Evolutionary conservation across 1,139 yeast species (phyloP).

Genomic region (Hansenula sp.): DNA sequence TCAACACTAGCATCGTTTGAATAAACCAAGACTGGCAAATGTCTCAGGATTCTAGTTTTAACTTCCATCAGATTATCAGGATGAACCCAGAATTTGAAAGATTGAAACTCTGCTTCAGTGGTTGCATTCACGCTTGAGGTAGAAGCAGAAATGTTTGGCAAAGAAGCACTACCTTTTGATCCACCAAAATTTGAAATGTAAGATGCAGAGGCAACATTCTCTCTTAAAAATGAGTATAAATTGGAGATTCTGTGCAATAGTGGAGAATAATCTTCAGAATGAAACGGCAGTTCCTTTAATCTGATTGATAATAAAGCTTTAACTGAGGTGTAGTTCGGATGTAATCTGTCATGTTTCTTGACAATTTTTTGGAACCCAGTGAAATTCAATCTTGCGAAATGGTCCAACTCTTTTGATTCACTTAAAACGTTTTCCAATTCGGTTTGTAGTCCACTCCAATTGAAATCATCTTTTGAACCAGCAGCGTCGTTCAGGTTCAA

Average conservation of each 20-base stretch:
- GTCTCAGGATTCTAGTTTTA: conserved; percentile 88
- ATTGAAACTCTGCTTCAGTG: conserved; percentile 56
- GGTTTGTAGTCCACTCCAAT: conserved; percentile 53
- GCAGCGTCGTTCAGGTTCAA: conserved; percentile 17
- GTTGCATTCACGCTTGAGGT: conserved; percentile 18
- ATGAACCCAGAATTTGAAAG: conserved; percentile 93
- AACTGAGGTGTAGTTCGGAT: conserved; percentile 73
- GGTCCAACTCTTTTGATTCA: conserved; percentile 82
- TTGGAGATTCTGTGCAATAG: conserved; percentile 78
- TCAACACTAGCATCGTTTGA: conserved; percentile 36
- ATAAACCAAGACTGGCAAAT: conserved; percentile 86
- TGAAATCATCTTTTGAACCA: conserved; percentile 34
- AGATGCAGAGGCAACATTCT: conserved; percentile 40
- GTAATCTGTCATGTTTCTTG: conserved; percentile 92
- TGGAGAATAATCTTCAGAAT: conserved; percentile 93
- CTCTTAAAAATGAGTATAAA: conserved; percentile 77
- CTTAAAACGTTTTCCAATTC: conserved; percentile 71
- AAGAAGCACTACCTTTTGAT: conserved; percentile 20
- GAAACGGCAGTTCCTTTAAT: conserved; percentile 83
- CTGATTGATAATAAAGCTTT: conserved; percentile 86
- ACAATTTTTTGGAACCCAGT: conserved; percentile 94
- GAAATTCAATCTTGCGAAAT: conserved; percentile 84
- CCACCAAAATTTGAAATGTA: conserved; percentile 16
- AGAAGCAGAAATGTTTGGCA: conserved; percentile 23
- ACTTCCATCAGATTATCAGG: conserved; percentile 97